Evolutionary conservation across 768 basidiomycete genomes (phyloP).

Genomic region (Leucosporidium creatinivorum): DNA sequence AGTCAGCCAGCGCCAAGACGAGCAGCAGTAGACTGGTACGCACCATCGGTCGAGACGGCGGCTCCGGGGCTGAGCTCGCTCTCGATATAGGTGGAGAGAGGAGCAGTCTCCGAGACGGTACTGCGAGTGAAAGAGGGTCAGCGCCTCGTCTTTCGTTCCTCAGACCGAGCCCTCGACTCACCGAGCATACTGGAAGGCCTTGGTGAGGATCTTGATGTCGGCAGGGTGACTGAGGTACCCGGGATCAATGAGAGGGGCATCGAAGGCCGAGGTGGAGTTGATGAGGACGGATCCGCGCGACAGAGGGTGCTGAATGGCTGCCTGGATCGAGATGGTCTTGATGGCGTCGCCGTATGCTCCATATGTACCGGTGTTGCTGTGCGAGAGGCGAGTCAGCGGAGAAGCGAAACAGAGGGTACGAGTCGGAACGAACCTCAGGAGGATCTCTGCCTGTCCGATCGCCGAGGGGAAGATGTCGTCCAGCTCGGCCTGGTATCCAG

Average conservation of each 20-base stretch:
- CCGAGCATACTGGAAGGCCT: constrained; percentile 41
- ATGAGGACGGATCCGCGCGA: constrained; percentile 60
- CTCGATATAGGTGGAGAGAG: constrained; percentile 40
- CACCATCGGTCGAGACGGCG: constrained; percentile 40
- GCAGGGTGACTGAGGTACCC: constrained; percentile 35
- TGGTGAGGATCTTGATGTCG: constrained; percentile 40
- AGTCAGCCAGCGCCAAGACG: neutral
- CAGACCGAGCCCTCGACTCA: neutral
- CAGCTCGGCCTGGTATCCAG: constrained; percentile 34
- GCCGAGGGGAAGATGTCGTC: constrained; percentile 29
- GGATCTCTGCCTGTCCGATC: constrained; percentile 55
- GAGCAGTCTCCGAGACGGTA: constrained; percentile 40
- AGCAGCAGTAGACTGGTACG: neutral
- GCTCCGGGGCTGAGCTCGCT: constrained; percentile 42
- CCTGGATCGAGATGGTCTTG: constrained; percentile 52
- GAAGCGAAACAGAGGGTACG: no score
- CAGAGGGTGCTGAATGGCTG: constrained; percentile 60
- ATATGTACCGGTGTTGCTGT: constrained; percentile 44
- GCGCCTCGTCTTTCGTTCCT: no score
- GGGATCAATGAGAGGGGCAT: constrained; percentile 52
- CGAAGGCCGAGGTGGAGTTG: constrained; percentile 56
- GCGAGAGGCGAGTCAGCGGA: neutral
- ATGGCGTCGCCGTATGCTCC: constrained; percentile 41
- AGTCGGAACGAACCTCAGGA: constrained; percentile 40
- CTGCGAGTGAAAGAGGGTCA: no score